These are phyloP conservation scores for Antarctomyces pellizariae DNA, from an alignment of 495 filamentous ascomycete species.

Conservation along the genomic window DNA sequence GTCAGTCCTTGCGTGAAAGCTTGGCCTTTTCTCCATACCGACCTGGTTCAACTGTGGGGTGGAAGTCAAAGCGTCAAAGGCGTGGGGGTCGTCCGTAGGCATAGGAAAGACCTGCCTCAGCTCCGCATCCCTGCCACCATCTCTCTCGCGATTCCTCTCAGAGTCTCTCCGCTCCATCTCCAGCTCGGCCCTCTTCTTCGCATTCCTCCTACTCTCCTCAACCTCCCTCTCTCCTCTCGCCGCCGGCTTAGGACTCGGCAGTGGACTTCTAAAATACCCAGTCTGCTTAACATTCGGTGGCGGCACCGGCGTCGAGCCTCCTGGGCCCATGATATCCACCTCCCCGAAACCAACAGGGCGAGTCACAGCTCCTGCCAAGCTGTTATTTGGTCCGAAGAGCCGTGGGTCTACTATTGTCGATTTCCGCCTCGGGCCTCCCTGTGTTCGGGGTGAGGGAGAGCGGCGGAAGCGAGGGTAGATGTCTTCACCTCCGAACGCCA, in stretches of 20 bases:
- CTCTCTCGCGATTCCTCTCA: conserved; percentile 7
- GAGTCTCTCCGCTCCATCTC: too few relatives aligned
- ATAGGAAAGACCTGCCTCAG: conserved; percentile 24
- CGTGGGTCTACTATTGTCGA: conserved; percentile 25
- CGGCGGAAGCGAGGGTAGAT: conserved; percentile 5
- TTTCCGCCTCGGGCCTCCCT: conserved; percentile 12
- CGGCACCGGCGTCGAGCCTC: too few relatives aligned
- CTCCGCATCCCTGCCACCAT: conserved; percentile 15
- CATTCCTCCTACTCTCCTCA: too few relatives aligned
- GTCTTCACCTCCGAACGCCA: conserved; percentile 21
- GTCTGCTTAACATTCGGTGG: too few relatives aligned
- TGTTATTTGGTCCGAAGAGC: conserved; percentile 29
- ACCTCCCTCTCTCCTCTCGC: not conserved
- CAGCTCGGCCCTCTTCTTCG: too few relatives aligned
- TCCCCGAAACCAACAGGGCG: conserved; percentile 26
- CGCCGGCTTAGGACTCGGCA: not conserved
- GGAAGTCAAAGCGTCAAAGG: conserved; percentile 36
- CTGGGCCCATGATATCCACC: too few relatives aligned
- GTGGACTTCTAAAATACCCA: not conserved
- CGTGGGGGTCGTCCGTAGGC: conserved; percentile 34
- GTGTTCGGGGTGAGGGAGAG: too few relatives aligned
- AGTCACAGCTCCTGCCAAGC: conserved; percentile 23
- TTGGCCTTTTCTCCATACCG: conserved; percentile 1
- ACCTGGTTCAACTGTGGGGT: conserved; percentile 28
- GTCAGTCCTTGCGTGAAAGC: conserved; percentile 15